Percentiles rank a stretch among this genome's conserved stretches.
Conservation (phyloP, 2,329 filamentous ascomycete genomes). For the Calonectria pseudoreteaudii region DNA sequence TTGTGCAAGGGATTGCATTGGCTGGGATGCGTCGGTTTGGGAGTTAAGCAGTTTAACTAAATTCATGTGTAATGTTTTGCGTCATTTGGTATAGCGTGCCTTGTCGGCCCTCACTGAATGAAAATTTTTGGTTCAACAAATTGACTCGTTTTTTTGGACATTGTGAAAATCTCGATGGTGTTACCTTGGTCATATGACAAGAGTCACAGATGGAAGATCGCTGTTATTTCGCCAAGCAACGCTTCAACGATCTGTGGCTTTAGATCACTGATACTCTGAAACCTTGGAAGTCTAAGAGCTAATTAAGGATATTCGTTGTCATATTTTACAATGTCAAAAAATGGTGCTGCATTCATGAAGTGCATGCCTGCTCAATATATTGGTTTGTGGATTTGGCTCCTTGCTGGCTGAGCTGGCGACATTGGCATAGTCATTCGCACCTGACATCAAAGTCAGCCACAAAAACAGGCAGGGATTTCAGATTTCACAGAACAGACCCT, state of each 20-base stretch:
- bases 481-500: neutral
- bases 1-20: constrained; percentile 11
- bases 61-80: constrained; percentile 4
- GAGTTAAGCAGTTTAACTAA: neutral
- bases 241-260: neutral
- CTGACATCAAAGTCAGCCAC: neutral
- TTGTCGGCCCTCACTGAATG: too few species aligned
- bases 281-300: neutral
- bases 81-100: neutral
- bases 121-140: neutral
- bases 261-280: neutral
- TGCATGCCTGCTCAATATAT: too few species aligned
- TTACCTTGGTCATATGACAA: too few species aligned
- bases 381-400: neutral
- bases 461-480: neutral
- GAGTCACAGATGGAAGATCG: neutral
- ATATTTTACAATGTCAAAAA: neutral
- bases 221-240: neutral
- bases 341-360: neutral
- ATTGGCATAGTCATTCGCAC: neutral
- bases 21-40: neutral
- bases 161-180: too few species aligned
- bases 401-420: neutral
- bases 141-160: neutral
- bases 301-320: neutral